Conservation (phyloP, 2,329 filamentous ascomycete genomes). For the Nemania abortiva region DNA sequence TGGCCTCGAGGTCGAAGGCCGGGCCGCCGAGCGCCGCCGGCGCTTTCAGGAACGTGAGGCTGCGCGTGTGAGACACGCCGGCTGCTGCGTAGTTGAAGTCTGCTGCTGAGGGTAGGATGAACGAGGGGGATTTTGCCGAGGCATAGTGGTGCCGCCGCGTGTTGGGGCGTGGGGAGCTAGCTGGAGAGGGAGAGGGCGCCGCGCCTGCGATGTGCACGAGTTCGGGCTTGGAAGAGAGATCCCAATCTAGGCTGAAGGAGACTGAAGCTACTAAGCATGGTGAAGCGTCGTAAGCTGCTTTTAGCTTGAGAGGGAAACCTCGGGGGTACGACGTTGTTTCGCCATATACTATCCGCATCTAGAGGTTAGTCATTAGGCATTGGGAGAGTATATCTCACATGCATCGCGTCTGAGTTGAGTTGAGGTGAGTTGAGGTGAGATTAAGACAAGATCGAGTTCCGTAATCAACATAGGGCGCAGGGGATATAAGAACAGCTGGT, state of each 20-base stretch:
- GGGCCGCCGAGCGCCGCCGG: conserved; percentile 73
- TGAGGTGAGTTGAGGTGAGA: neutral
- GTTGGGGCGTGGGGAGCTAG: neutral
- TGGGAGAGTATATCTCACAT: too few relatives aligned
- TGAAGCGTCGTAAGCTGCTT: conserved; percentile 39
- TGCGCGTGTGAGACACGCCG: conserved; percentile 74
- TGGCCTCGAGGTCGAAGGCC: conserved; percentile 78
- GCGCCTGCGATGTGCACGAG: conserved; percentile 49
- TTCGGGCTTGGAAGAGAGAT: conserved; percentile 43
- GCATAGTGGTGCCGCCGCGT: conserved; percentile 30
- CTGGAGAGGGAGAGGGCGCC: conserved; percentile 7
- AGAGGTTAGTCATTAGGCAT: conserved; percentile 6
- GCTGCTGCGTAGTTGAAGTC: conserved; percentile 67
- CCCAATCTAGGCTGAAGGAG: conserved; percentile 49
- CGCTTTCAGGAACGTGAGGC: conserved; percentile 66
- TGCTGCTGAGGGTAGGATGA: conserved; percentile 52
- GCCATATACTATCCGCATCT: conserved; percentile 38
- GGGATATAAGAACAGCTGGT: neutral
- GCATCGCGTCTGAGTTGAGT: neutral
- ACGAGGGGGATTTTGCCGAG: conserved; percentile 47
- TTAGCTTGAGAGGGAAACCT: conserved; percentile 33
- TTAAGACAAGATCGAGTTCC: neutral
- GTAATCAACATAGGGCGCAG: neutral
- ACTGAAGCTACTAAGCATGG: conserved; percentile 50
- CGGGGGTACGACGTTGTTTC: conserved; percentile 42